Evolutionary conservation across 169 alveolate species (phyloP).

Genomic region (Plasmodium chabaudi): DNA sequence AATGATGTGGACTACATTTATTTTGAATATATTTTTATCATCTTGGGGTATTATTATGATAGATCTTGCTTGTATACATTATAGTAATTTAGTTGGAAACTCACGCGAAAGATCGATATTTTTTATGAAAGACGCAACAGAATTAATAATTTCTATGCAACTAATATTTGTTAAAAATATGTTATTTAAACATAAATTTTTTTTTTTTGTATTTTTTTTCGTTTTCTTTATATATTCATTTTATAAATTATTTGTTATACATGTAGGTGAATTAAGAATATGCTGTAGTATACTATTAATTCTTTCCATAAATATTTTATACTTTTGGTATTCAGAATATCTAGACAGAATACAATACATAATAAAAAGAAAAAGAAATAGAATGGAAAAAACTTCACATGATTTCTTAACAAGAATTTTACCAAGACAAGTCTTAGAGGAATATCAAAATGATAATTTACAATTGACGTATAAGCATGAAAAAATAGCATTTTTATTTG

Average conservation of each 20-base stretch:
- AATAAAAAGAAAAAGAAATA: conserved; percentile 88
- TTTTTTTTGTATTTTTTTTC: conserved; percentile 84
- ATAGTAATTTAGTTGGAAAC: conserved; percentile 29
- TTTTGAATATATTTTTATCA: conserved; percentile 67
- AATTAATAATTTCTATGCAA: conserved; percentile 82
- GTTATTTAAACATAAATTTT: conserved; percentile 87
- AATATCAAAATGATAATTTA: conserved; percentile 89
- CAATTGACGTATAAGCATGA: conserved; percentile 91
- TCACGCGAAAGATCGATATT: conserved; percentile 41
- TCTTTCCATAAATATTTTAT: conserved; percentile 79
- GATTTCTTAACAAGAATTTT: conserved; percentile 91
- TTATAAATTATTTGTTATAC: conserved; percentile 79
- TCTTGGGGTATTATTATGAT: conserved; percentile 70
- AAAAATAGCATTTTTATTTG: conserved; percentile 96
- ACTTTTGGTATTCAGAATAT: conserved; percentile 87
- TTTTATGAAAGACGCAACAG: conserved; percentile 69
- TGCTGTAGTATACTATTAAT: conserved; percentile 80
- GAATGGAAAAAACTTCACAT: conserved; percentile 89
- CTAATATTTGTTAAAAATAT: conserved; percentile 86
- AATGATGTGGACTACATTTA: conserved; percentile 73
- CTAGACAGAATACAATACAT: conserved; percentile 89
- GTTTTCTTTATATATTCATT: conserved; percentile 83
- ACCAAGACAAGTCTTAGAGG: conserved; percentile 93
- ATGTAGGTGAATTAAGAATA: conserved; percentile 68
- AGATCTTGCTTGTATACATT: conserved; percentile 58